phyloP scores from a whole-genome alignment of 306 rosid genomes.

The Dryas drummondii region DNA sequence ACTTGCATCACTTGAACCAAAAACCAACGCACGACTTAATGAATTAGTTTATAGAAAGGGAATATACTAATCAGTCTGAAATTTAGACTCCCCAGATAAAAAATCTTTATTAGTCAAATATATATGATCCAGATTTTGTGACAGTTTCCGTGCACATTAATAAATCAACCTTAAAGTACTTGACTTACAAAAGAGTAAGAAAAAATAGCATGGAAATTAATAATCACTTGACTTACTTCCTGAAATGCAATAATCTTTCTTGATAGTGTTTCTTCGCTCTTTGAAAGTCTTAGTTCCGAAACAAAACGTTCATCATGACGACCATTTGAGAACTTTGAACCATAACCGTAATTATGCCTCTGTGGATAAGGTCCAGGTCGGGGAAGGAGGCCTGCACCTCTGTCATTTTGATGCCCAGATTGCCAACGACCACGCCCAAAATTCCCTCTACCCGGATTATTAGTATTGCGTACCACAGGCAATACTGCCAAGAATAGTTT shows the following conservation, averaged over 20 bases:
- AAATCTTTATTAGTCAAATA: neutral
- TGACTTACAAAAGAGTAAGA: neutral
- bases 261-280: slow-evolving; percentile 65
- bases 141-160: neutral
- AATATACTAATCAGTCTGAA: neutral
- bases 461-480: slow-evolving; percentile 39
- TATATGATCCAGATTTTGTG: neutral
- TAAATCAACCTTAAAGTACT: neutral
- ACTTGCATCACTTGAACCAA: neutral
- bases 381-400: slow-evolving; percentile 93
- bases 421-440: slow-evolving; percentile 54
- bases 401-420: slow-evolving; percentile 55
- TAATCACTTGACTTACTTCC: slow-evolving; percentile 34
- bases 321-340: slow-evolving; percentile 62
- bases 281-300: slow-evolving; percentile 77
- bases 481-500: slow-evolving; percentile 33
- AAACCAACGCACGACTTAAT: neutral
- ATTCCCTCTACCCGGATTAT: slow-evolving; percentile 43
- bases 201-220: neutral
- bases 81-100: neutral
- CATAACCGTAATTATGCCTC: slow-evolving; percentile 69
- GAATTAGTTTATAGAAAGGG: neutral
- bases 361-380: slow-evolving; percentile 90
- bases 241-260: slow-evolving; percentile 54
- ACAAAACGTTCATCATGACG: slow-evolving; percentile 81